These are phyloP conservation scores for Hypoxylon sp. DNA, from an alignment of 2,329 filamentous ascomycete species.

Conservation along the genomic window DNA sequence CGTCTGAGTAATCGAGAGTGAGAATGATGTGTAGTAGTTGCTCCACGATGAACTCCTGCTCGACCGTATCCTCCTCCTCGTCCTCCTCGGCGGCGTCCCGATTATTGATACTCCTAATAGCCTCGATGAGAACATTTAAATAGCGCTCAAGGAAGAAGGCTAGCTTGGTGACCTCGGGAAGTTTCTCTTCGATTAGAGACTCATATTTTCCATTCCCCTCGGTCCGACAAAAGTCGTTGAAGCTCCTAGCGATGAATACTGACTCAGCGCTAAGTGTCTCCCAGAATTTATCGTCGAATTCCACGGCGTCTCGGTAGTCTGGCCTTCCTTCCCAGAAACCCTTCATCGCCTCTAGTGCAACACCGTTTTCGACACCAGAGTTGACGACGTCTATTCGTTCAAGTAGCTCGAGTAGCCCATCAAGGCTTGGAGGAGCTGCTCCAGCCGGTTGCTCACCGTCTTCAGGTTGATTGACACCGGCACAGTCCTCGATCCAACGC, in stretches of 20 bases:
- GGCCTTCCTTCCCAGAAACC: conserved; percentile 96
- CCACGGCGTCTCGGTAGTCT: conserved; percentile 81
- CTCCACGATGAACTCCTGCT: conserved; percentile 95
- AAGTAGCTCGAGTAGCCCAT: conserved; percentile 89
- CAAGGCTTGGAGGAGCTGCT: conserved; percentile 76
- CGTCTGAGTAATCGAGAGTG: conserved; percentile 96
- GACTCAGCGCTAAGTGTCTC: conserved; percentile 86
- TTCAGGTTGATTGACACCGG: conserved; percentile 73
- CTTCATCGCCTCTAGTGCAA: conserved; percentile 93
- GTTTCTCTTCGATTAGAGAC: conserved; percentile 86
- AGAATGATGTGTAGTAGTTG: conserved; percentile 93
- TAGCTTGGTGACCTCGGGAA: conserved; percentile 93
- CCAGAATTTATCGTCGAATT: conserved; percentile 83
- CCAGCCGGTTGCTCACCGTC: conserved; percentile 70
- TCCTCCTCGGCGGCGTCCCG: conserved; percentile 70
- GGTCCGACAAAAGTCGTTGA: conserved; percentile 91
- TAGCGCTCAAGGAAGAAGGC: conserved; percentile 90
- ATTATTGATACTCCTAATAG: conserved; percentile 70
- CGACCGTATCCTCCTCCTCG: conserved; percentile 84
- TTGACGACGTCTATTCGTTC: conserved; percentile 95
- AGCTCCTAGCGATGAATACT: conserved; percentile 90
- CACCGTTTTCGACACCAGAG: conserved; percentile 89
- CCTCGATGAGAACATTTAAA: conserved; percentile 76
- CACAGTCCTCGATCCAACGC: conserved; percentile 98
- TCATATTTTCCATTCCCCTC: conserved; percentile 82